phyloP scores from a whole-genome alignment of 192 early-diverging fungal genomes.

The Umbelopsis sp. region DNA sequence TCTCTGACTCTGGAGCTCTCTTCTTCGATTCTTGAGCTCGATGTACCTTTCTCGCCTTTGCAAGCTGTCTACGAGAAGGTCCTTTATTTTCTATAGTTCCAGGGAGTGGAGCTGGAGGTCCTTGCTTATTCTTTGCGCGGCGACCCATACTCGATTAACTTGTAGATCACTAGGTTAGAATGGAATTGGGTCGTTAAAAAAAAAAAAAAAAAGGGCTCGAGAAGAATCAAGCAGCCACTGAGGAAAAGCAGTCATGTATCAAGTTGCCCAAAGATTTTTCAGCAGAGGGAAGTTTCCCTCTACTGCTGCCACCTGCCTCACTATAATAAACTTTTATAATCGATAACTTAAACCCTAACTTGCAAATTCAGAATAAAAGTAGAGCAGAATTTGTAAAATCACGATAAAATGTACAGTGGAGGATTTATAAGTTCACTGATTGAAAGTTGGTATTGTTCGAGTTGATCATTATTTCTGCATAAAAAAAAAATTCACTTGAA shows the following conservation, averaged over 20 bases:
- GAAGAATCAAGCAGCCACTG: background rate
- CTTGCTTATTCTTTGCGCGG: constrained; percentile 39
- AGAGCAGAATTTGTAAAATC: too few relatives aligned
- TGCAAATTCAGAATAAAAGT: too few relatives aligned
- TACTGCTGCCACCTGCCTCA: too few relatives aligned
- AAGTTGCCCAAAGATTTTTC: too few relatives aligned
- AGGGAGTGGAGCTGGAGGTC: constrained; percentile 30
- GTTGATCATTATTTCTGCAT: too few relatives aligned
- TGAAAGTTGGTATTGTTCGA: too few relatives aligned
- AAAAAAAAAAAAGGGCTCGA: constrained; percentile 14
- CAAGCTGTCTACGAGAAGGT: background rate
- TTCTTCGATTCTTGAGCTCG: constrained; percentile 6
- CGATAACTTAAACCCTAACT: too few relatives aligned
- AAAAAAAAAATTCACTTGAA: too few relatives aligned
- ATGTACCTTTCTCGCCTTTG: constrained; percentile 1
- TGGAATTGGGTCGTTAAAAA: background rate
- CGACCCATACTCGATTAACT: constrained; percentile 30
- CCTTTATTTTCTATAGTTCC: constrained; percentile 16
- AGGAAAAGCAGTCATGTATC: constrained; percentile 7
- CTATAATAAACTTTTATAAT: too few relatives aligned
- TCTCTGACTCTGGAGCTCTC: background rate
- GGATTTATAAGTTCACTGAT: too few relatives aligned
- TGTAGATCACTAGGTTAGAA: background rate
- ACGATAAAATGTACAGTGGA: too few relatives aligned
- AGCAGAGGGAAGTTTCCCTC: too few relatives aligned